Evolutionary conservation across 257 asterid genomes (phyloP).

Genomic region (Nicotiana paniculata): DNA sequence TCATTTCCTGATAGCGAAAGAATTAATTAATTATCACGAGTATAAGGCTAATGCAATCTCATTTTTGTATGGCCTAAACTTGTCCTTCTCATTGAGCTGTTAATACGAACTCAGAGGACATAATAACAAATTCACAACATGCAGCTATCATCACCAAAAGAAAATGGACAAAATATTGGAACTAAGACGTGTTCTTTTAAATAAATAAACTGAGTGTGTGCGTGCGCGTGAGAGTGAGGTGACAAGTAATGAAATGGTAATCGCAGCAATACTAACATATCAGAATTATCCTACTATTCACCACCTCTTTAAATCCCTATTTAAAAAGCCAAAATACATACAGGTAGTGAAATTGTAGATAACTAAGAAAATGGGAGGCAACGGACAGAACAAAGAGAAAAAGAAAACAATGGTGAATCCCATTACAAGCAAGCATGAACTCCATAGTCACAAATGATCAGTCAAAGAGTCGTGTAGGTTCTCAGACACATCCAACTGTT

Average conservation of each 20-base stretch:
- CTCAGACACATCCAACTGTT: background rate
- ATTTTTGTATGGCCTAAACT: background rate
- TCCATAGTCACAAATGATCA: background rate
- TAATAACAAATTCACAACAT: background rate
- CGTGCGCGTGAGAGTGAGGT: background rate
- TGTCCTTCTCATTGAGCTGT: background rate
- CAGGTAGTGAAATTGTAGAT: background rate
- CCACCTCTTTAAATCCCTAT: background rate
- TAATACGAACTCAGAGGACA: background rate
- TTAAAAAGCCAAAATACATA: background rate
- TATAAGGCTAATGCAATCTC: background rate
- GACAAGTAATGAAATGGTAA: background rate
- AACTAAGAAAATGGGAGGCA: background rate
- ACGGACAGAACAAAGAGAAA: background rate
- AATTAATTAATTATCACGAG: conserved; percentile 6
- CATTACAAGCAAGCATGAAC: background rate
- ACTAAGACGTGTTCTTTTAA: background rate
- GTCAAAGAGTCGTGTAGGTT: background rate
- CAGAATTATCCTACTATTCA: background rate
- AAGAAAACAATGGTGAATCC: background rate
- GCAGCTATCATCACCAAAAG: background rate
- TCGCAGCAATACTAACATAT: background rate
- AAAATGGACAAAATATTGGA: background rate
- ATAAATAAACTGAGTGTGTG: background rate
- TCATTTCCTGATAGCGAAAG: conserved; percentile 75